Evolutionary conservation across 1,139 yeast genomes (phyloP).

Genomic region (Yamadazyma spencermartinsiae): DNA sequence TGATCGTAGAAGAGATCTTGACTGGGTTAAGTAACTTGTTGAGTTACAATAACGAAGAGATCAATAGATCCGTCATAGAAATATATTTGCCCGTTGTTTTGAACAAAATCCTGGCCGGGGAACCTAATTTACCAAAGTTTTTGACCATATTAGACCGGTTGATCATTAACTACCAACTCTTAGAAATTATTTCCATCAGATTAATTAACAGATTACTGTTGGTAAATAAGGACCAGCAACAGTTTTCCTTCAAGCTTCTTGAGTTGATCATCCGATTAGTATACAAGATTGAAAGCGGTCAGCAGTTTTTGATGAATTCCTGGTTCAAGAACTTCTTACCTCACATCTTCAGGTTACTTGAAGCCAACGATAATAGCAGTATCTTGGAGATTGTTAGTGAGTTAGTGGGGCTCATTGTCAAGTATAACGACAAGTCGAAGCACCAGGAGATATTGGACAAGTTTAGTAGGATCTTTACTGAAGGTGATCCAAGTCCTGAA

Average conservation of each 20-base stretch:
- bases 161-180: conserved; percentile 45
- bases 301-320: conserved; percentile 41
- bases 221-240: conserved; percentile 13
- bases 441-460: conserved; percentile 42
- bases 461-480: conserved; percentile 26
- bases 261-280: conserved; percentile 26
- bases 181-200: conserved; percentile 53
- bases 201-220: conserved; percentile 37
- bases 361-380: background rate
- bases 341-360: conserved; percentile 7
- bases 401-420: conserved; percentile 37
- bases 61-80: conserved; percentile 46
- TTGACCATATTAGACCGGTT: conserved; percentile 47
- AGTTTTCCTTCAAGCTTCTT: conserved; percentile 18
- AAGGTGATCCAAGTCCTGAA: conserved; percentile 8
- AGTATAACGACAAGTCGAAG: conserved; percentile 35
- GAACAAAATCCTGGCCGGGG: conserved; percentile 37
- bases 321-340: conserved; percentile 45
- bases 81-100: conserved; percentile 62
- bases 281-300: conserved; percentile 21
- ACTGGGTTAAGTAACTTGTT: conserved; percentile 56
- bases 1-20: conserved; percentile 38
- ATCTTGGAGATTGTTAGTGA: conserved; percentile 34
- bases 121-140: conserved; percentile 28
- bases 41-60: conserved; percentile 30